Base-by-base conservation (phyloP, 257 asterid genomes). In the Solanum sparsipilum region DNA sequence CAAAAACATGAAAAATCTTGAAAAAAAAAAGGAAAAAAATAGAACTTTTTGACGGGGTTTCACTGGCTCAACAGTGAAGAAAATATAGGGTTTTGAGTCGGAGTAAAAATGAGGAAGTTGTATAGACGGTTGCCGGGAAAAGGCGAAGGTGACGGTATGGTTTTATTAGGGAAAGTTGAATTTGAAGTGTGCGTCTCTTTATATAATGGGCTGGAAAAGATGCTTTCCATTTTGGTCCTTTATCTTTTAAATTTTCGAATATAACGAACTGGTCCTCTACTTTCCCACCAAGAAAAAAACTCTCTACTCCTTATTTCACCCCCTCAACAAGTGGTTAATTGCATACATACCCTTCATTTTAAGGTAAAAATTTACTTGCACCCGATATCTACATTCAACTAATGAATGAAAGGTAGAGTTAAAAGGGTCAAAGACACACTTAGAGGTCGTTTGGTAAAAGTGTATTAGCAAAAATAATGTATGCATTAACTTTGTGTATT, bases 151-250 rank as follows among this genome's bases (percentile, higher is more conserved):
- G 34, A 65, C 39, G 76, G 20, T 78, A 34, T 13, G 16, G 25
- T 44, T 44, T 65, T 65, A 68, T 68, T 44, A 79, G 88, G 90
- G n/a, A 73, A 88, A 60, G 52, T 84, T 83, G 85, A 88, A 84
- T 36, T 88, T 84, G 73, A 84, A 52, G 72, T 41, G 8, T 84
- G 4, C 10, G 79, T 58, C 4, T 23, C 44, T 58, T 58, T 88
- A 88, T 88, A 88, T 58, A 21, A 72, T 56, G 85, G 41, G 85
- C 18, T 81, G 60, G 2, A 35, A 81, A 81, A 46, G 39, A 81
- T 82, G 85, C 87, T 68, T 84, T 13, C 39, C 35, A 3, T 60
- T 71, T 79, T 27, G 9, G 85, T 79, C 67, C 85, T 44, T 13
- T 7, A 5, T 18, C 15, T 44, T 86, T 74, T 86, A 9, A 85